These are phyloP conservation scores for Heliosperma pusillum DNA, from an alignment of 148 eudicot genomes.

Conservation along the genomic window DNA sequence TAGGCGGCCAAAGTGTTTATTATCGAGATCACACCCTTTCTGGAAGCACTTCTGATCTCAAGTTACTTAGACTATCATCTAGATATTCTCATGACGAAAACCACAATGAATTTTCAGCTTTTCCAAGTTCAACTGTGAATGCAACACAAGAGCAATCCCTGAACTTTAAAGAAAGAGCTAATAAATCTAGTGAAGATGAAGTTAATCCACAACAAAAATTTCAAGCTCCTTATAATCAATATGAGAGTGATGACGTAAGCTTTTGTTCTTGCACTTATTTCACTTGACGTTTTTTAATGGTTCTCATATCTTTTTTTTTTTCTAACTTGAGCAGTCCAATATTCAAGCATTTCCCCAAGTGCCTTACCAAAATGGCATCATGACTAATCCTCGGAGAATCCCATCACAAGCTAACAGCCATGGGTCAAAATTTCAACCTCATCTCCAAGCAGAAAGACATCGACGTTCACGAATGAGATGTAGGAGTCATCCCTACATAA, in stretches of 20 bases:
- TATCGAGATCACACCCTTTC: background rate
- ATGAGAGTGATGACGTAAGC: background rate
- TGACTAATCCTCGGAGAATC: background rate
- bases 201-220: background rate
- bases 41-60: background rate
- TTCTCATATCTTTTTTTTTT: background rate
- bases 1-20: background rate
- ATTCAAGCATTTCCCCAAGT: background rate
- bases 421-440: background rate
- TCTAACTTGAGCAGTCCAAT: background rate
- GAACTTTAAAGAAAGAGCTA: background rate
- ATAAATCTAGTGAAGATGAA: background rate
- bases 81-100: conserved; percentile 3
- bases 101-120: background rate
- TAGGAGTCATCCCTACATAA: conserved; percentile 8
- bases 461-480: background rate
- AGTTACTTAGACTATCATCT: background rate
- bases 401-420: background rate
- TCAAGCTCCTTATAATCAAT: conserved; percentile 1
- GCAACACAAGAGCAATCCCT: background rate
- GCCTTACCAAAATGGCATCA: background rate
- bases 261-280: background rate
- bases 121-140: conserved; percentile 11
- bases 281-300: background rate
- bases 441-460: background rate